Conservation (phyloP, 208 protist genomes). For the Trypanosoma cruzi region DNA sequence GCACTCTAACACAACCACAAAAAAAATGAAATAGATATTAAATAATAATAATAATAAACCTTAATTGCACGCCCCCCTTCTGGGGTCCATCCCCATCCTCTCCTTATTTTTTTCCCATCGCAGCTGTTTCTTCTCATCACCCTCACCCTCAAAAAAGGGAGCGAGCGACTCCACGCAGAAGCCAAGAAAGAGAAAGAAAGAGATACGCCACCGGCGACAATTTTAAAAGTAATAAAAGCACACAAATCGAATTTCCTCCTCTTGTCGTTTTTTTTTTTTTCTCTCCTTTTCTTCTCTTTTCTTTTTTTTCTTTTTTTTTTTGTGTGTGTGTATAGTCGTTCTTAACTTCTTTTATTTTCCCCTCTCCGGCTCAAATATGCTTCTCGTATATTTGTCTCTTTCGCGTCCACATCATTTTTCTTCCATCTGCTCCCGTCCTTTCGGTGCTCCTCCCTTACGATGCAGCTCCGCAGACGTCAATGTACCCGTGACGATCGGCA, state of each 20-base stretch:
- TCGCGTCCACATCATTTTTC: background rate
- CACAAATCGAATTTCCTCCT: background rate
- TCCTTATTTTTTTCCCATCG: background rate
- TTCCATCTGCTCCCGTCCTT: background rate
- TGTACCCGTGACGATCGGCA: constrained; percentile 59
- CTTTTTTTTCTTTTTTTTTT: background rate
- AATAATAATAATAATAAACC: background rate
- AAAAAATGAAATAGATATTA: background rate
- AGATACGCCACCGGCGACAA: no score
- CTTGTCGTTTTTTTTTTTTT: constrained; percentile 15
- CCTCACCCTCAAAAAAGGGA: constrained; percentile 3
- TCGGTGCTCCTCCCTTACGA: background rate
- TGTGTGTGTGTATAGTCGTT: constrained; percentile 2
- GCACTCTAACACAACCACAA: background rate
- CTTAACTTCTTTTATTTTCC: background rate
- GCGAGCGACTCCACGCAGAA: constrained; percentile 9
- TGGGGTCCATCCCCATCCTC: background rate
- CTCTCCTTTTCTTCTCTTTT: constrained; percentile 14
- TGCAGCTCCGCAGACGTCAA: constrained; percentile 30
- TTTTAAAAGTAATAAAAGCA: background rate
- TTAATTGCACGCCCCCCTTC: background rate
- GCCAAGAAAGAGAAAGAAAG: background rate
- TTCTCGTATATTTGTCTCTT: no score
- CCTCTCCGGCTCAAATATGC: no score
- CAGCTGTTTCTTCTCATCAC: background rate